Base-by-base conservation (phyloP, 2,329 filamentous ascomycete genomes). In the Chaetomiaceae sp. region DNA sequence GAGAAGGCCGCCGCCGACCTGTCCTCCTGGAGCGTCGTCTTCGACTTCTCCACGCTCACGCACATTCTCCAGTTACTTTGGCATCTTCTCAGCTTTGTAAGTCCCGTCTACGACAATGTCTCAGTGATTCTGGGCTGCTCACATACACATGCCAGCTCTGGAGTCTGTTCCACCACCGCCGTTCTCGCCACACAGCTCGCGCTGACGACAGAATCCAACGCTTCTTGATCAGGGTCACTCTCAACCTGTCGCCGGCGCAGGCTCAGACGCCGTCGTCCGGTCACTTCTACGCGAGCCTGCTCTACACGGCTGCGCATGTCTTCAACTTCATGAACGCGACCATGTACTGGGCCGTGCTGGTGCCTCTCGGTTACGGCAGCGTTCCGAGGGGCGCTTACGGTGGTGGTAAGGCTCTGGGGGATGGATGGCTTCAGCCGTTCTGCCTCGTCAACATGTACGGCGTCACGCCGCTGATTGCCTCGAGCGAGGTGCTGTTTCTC, bases 301-400 rank as follows among this genome's bases (percentile, higher is more conserved):
- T 74, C 58, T 75, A 75, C 59, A 70, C 69, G 1, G 53, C 65
- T 10, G 62, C 67, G 1, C 67, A 68, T 15, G 69, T 75, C 18
- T 74, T 72, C 44, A 57, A 66, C 17, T 71, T 76, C 47, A 67
- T 74, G 62, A 76, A 75, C 54, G 71, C 71, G 11, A 60, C 69
- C 46, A 64, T 74, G 22, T 78, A 75, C 64, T 78, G 72, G 70
- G 52, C 55, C 10, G 51, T 65, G 15, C 54, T 67, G 18, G 63
- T 68, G 8, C 67, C 67, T 1, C 43, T 59, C 9, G 66, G 65
- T n/a, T 62, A 66, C 50, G 64, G 63, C 14, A 62, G 65, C 36
- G 62, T 67, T 30, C 56, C 54, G 20, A 24, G 9, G 22, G 34
- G 50, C 12, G 48, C 38, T n/a, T 44, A 46, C 6, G 33, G 15